These are phyloP conservation scores for Recurvomyces mirabilis DNA, from an alignment of 495 filamentous ascomycete species.

Conservation along the genomic window DNA sequence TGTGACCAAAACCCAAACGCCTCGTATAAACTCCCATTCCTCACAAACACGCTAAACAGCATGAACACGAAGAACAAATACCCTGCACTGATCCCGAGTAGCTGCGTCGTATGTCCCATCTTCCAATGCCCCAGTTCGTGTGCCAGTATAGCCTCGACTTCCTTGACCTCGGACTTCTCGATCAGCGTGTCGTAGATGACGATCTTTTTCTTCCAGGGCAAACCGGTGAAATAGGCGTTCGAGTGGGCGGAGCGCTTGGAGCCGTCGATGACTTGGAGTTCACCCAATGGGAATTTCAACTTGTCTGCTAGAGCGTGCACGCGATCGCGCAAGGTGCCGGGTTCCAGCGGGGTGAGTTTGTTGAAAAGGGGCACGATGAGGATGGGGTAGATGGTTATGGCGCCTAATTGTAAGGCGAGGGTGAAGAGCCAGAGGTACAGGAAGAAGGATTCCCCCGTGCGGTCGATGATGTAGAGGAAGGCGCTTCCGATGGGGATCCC, in stretches of 20 bases:
- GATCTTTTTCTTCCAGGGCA: conserved; percentile 99
- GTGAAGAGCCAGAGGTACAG: conserved; percentile 95
- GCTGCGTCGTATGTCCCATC: conserved; percentile 81
- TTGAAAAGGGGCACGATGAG: conserved; percentile 93
- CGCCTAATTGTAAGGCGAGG: conserved; percentile 75
- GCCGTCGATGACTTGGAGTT: conserved; percentile 92
- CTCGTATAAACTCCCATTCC: conserved; percentile 80
- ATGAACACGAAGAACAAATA: conserved; percentile 96
- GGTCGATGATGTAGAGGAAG: conserved; percentile 82
- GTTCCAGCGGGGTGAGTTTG: conserved; percentile 85
- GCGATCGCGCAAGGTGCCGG: conserved; percentile 73
- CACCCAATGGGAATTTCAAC: conserved; percentile 79
- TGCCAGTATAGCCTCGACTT: conserved; percentile 88
- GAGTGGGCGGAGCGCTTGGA: conserved; percentile 95
- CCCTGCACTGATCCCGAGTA: conserved; percentile 66
- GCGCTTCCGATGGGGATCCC: conserved; percentile 78
- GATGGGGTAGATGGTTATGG: conserved; percentile 92
- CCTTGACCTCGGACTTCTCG: conserved; percentile 79
- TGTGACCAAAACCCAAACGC: conserved; percentile 81
- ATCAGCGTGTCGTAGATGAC: conserved; percentile 97
- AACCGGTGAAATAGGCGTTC: conserved; percentile 96
- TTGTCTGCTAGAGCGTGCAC: conserved; percentile 77
- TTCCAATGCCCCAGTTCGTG: conserved; percentile 98
- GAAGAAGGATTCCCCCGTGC: conserved; percentile 86
- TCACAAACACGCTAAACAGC: conserved; percentile 92